Evolutionary conservation across 2,329 filamentous ascomycete species (phyloP), one percentile per base, ranked within the genome.

Genomic region (Pseudogymnoascus sp.): DNA sequence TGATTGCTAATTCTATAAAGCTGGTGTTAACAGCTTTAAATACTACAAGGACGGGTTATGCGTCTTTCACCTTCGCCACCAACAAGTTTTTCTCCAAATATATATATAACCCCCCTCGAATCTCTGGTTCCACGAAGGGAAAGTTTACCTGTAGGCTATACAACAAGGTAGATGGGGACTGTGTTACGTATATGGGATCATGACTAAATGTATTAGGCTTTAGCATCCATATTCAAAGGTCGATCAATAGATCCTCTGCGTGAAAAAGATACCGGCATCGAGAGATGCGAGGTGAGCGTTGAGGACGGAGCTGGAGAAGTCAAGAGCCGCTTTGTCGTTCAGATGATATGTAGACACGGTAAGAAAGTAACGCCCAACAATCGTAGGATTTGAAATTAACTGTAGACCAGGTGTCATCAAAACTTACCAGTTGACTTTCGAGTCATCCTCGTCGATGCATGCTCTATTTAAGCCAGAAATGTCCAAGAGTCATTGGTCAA

Each of bases 31-130:
- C 88, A 12, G 85, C 89, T 12, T 77, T 93, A 65, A 93, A 93
- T 72, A 82, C 83, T n/a, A 90, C 89, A 62, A 90, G 90, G 70
- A 90, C 89, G 3, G 88, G 88, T 15, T 92, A 92, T 72, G 86
- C 87, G 27, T 87, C 87, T 63, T 87, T 91, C 69, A 82, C 82
- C 6, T 84, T 92, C 60, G 79, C 87, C 45, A 81, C 83, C 40
- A 82, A 78, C 66, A 81, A 83, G 39, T 92, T 92, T 76, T 92
- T 92, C 74, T 82, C 86, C 5, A 82, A 81, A 36, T 93, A 92
- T 74, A 80, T 83, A 60, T 93, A 85, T 68, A 79, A 83, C 61
- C 82, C 82, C 18, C 42, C 63, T 27, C 65, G 62, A 61, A 37
- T 31, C 27, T 25, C 35, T 8, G 61, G 63, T n/a, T 61, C 58